Evolutionary conservation across 768 basidiomycete species (phyloP).

Genomic region (Tylopilus cervinicoccineus): DNA sequence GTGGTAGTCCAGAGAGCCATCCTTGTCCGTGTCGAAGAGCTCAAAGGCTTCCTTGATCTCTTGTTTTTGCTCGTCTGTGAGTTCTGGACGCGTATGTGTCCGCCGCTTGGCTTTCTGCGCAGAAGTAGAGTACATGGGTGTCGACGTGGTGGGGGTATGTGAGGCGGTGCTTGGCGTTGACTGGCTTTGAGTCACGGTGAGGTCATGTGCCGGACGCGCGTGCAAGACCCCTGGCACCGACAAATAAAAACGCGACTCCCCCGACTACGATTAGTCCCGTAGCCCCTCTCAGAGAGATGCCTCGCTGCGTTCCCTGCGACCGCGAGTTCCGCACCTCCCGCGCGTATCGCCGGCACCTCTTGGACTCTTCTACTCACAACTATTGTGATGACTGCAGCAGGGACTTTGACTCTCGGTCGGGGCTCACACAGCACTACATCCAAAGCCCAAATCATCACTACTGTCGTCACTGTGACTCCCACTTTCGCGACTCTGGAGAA

Average conservation of each 20-base stretch:
- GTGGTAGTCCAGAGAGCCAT: constrained; percentile 94
- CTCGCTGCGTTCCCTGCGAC: constrained; percentile 28
- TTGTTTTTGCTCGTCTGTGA: constrained; percentile 85
- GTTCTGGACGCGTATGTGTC: constrained; percentile 73
- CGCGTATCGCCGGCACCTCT: constrained; percentile 35
- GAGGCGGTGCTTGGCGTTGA: neutral
- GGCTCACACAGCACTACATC: constrained; percentile 48
- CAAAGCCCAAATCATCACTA: constrained; percentile 47
- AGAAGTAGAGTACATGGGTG: constrained; percentile 52
- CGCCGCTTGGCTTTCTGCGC: constrained; percentile 73
- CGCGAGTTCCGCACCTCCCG: constrained; percentile 29
- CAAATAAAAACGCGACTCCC: neutral
- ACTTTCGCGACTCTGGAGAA: constrained; percentile 33
- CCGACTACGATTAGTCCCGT: neutral
- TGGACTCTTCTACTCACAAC: constrained; percentile 37
- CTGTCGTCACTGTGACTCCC: constrained; percentile 47
- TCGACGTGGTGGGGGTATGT: no score
- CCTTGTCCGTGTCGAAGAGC: constrained; percentile 98
- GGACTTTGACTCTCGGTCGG: constrained; percentile 40
- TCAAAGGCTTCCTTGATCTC: constrained; percentile 99
- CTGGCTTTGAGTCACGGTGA: neutral
- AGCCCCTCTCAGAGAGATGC: no score
- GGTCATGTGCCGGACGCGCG: constrained; percentile 31
- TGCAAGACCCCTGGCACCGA: constrained; percentile 24
- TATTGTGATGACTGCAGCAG: constrained; percentile 42